Percentiles rank a stretch among this genome's conserved stretches.
Evolutionary conservation across 73 alveolate species (phyloP).

Genomic region (Tetrahymena borealis): DNA sequence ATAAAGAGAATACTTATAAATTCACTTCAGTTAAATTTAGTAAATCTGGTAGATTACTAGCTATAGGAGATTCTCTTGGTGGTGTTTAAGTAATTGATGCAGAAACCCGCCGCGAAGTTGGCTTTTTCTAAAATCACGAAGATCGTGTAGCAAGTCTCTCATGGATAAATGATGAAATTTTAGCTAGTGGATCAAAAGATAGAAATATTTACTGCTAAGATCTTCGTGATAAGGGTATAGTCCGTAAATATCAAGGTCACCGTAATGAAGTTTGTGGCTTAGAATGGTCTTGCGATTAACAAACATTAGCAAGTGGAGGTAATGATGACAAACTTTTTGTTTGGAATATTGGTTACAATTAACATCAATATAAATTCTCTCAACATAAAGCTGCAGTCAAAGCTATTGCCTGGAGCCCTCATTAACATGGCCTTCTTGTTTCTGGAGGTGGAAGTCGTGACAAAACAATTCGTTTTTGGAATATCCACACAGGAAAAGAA

Average conservation of each 20-base stretch:
- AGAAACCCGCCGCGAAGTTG: conserved; percentile 50
- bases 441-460: conserved; percentile 91
- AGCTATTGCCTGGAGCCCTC: conserved; percentile 90
- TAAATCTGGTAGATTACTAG: conserved; percentile 62
- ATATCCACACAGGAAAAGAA: conserved; percentile 60
- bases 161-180: conserved; percentile 68
- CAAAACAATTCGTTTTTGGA: conserved; percentile 69
- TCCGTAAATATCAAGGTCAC: conserved; percentile 67
- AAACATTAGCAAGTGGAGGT: conserved; percentile 71
- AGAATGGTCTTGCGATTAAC: conserved; percentile 58
- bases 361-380: conserved; percentile 51
- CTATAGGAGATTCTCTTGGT: conserved; percentile 66
- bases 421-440: conserved; percentile 70
- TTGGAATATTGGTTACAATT: conserved; percentile 69
- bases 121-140: conserved; percentile 63
- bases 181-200: conserved; percentile 74
- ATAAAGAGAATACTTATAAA: conserved; percentile 58
- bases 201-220: conserved; percentile 65
- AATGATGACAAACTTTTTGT: conserved; percentile 75
- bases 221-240: conserved; percentile 54
- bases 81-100: conserved; percentile 69
- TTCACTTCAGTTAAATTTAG: conserved; percentile 64
- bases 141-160: conserved; percentile 69
- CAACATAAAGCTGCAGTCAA: conserved; percentile 87
- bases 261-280: conserved; percentile 62